Evolutionary conservation across 176 grass and related monocot species (phyloP).

Genomic region (Themeda triandra): DNA sequence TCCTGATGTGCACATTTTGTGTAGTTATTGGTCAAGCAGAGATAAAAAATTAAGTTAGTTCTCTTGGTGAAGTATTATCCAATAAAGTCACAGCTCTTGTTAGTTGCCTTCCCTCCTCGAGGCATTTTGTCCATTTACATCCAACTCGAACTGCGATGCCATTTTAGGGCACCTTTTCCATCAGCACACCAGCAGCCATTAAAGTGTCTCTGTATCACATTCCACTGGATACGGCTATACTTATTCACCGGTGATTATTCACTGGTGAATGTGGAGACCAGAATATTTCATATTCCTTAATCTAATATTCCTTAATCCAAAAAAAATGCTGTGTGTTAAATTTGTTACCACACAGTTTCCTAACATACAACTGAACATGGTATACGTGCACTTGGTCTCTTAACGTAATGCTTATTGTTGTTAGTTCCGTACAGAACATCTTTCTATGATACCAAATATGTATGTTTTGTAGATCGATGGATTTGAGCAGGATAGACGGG

Average conservation of each 20-base stretch:
- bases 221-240: no score
- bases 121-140: neutral
- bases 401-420: constrained; percentile 16
- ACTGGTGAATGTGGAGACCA: neutral
- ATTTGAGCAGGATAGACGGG: constrained; percentile 82
- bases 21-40: constrained; percentile 12
- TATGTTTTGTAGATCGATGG: constrained; percentile 77
- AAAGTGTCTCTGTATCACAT: no score
- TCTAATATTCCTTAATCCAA: neutral
- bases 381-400: neutral
- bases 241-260: no score
- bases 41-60: neutral
- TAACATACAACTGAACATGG: no score
- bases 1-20: neutral
- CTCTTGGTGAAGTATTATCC: neutral
- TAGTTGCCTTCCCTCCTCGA: neutral
- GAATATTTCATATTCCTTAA: neutral
- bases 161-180: neutral
- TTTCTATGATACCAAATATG: constrained; percentile 5
- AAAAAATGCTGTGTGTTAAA: neutral
- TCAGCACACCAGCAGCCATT: neutral
- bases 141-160: neutral
- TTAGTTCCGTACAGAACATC: neutral
- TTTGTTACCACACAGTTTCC: no score
- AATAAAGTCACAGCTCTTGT: neutral